Base-by-base conservation (phyloP, 2,329 filamentous ascomycete genomes). In the Epicoccum sorghinum region DNA sequence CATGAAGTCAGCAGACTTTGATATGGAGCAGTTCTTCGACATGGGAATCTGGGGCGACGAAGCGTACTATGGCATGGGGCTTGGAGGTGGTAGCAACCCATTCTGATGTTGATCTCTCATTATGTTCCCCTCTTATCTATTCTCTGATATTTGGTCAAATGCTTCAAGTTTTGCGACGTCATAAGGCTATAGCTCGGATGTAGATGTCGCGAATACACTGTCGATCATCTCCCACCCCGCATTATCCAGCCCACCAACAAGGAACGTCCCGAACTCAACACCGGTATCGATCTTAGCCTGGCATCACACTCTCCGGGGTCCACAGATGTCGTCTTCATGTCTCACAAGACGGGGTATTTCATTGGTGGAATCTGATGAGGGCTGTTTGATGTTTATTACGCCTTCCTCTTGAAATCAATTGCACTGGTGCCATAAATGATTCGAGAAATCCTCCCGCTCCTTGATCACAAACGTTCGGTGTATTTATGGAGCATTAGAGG, bases 21-120 rank as follows among this genome's bases (percentile, higher is more conserved):
- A 74, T 33, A 68, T 73, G 63, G 69, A 70, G 30, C 62, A 62
- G 13, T 68, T 74, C 30, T 65, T 73, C n/a, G 69, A 73, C 23
- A 62, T 65, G 45, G 67, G 69, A 3, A 66, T 72, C 4, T 74
- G 68, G 67, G 64, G 69, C 1, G 65, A 66, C 23, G 62, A 67
- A 4, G 57, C 36, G 14, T 72, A 72, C 43, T 43, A 59, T 24
- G 59, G 57, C n/a, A 66, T 73, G 66, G 62, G 64, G 0, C 71
- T 68, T 49, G 68, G 66, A 8, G 59, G 58, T n/a, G 49, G 57
- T 9, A n/a, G 44, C 12, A 47, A 36, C 46, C 27, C 30, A 13
- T 53, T 52, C 24, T 52, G 23, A 23, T 13, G 29, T 30, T 12
- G 13, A 33, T 8, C 32, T 33, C 13, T 7, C 32, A 29, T 6